Base-by-base conservation (phyloP, 164 flowering plant genomes). In the Vitis rupestris region DNA sequence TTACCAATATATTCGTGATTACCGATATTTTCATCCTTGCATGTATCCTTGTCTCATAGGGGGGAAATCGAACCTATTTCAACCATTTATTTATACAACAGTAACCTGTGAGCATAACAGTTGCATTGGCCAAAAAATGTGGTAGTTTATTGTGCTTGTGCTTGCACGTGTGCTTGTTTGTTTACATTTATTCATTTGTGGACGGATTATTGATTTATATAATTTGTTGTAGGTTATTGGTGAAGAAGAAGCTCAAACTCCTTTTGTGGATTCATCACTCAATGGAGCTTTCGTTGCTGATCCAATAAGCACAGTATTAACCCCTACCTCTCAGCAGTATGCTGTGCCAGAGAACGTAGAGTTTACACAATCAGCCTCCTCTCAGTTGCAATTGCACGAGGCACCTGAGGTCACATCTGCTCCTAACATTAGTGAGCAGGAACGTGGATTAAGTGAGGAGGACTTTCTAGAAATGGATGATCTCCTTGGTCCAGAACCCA, bases 381-480 rank as follows among this genome's bases (percentile, higher is more conserved):
- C 84, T 31, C 73, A 75, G 12, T 13, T 72, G 51, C 81, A 70
- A 53, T 17, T 67, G 11, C 30, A 27, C 29, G 91, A 85, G 61
- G 72, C 68, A 31, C 60, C 79, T 56, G 92, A 88, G 65, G 78
- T 85, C 30, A 73, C 87, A 65, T 83, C 85, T 59, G 74, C 73
- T 75, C 68, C 74, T 29, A 59, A 72, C 23, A 59, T 30, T 52
- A 53, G 66, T 37, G 76, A 69, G 17, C 69, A 48, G 59, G 69
- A 64, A 55, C 58, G 55, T 49, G 60, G 15, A 8, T 16, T 63
- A 23, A 6, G 10, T 19, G 93, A 82, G 50, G 92, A 80, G 49
- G 89, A 85, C 75, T 95, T 86, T 76, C 67, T 93, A 62, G 97
- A 96, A 77, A 79, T 92, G 54, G 74, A 87, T 77, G 99, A 96